Base-by-base conservation (phyloP, 2,329 filamentous ascomycete species). In the Fusarium metavorans region DNA sequence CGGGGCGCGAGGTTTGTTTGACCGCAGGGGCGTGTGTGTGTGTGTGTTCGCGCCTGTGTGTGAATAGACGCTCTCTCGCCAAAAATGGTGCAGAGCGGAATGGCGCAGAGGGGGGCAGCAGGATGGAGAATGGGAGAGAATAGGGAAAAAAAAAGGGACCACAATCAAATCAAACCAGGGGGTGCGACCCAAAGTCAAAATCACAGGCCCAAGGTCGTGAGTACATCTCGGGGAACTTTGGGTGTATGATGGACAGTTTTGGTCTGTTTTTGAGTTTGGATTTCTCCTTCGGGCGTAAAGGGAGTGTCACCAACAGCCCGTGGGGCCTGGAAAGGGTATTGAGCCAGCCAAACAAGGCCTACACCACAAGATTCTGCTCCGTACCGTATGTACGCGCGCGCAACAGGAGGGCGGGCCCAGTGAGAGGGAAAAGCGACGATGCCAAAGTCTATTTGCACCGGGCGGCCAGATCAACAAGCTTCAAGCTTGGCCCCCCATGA, bases 361-460 rank as follows among this genome's bases (percentile, higher is more conserved):
- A 73, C 70, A 67, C 70, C 63, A 63, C 52, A 37, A 66, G 71
- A 67, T 56, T 60, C 58, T 54, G 48, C 61, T 63, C 50, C 52
- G 32, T 54, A 60, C 41, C 59, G 41, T 66, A 64, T 45, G 70
- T 66, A 64, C 54, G 70, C 70, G 67, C 64, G 67, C 67, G 64
- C 63, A 41, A 66, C 57, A 43, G 20, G 57, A 60, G 63, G 54
- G 62, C 48, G 57, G 66, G 48, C 52, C 67, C 65, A 76, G 68
- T 37, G 23, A 58, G 32, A 58, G 32, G 32, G 23, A 60, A 67
- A 61, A 72, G 37, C 23, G 71, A 70, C 69, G 72, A 77, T 73
- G 72, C 74, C 66, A 76, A 77, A 77, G 76, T 77, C 74, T 78
- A 78, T 77, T 77, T 73, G 67, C 76, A 76, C 71, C 66, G 72